Evolutionary conservation across 768 basidiomycete species (phyloP), one percentile per base, ranked within the genome.

Genomic region (Agrocybe chaxingu): DNA sequence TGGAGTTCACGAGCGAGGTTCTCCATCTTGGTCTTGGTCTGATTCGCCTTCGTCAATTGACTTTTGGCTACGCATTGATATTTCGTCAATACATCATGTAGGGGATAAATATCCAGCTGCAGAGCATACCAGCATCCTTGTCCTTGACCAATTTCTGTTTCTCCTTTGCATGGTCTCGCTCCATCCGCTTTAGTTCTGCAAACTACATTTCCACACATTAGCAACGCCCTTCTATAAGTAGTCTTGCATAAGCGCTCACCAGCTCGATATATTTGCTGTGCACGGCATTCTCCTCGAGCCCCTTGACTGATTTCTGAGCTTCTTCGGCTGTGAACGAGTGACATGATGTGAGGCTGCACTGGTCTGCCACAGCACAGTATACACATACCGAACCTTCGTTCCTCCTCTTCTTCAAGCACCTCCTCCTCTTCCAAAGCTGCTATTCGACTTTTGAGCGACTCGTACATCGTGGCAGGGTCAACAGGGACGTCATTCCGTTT

Each of bases 91-190:
- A 36, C 13, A 59, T 47, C 18, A 52, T 8, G 43, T 45, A 50
- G 34, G 47, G 30, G 46, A 49, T 45, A 33, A 16, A 37, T 31
- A 16, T 39, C 42, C 30, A 38, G 44, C 31, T n/a, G 53, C 35
- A 32, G 30, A 33, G 53, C 64, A 66, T 70, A 90, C 89, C 89
- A 56, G 89, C 82, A 70, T 93, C 92, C 72, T 92, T 92, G 74
- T 94, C 92, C 71, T 93, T 93, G 43, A 81, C 75, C 30, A 93
- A 74, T 62, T 93, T 93, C 73, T 93, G 91, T 67, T 89, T 92
- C 75, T 93, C 92, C 70, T 90, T 93, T 36, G 90, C 85, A 61
- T 92, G 87, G 63, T 92, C 91, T 56, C 92, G 80, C 68, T 94
- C 92, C 62, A 89, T 68, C 45, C 89, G 79, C 66, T 92, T 92